Conservation (phyloP, 495 filamentous ascomycete species). For the Corynascus novoguineensis region DNA sequence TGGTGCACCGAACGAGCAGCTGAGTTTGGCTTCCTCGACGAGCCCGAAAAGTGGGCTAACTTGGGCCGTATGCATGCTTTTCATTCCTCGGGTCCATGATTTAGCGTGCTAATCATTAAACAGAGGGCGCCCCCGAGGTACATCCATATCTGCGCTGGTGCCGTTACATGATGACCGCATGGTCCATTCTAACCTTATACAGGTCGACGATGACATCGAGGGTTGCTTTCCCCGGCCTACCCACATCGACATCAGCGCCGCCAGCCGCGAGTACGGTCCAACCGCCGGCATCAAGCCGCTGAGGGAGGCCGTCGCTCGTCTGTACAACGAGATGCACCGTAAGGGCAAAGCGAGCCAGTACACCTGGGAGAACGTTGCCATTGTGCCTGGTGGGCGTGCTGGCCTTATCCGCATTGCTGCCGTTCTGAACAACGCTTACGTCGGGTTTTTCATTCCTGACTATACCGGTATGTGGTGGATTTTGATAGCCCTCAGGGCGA, state of each 20-base stretch:
- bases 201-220: conserved; percentile 83
- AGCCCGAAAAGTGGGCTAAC: conserved; percentile 83
- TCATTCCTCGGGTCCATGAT: not conserved
- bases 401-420: conserved; percentile 92
- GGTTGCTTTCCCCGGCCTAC: conserved; percentile 84
- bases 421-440: conserved; percentile 85
- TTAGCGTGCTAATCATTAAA: not conserved
- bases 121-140: conserved; percentile 76
- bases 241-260: conserved; percentile 68
- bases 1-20: conserved; percentile 80
- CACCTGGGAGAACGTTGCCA: conserved; percentile 98
- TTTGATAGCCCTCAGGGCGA: too few relatives aligned
- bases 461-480: conserved; percentile 48
- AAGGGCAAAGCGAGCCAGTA: conserved; percentile 85
- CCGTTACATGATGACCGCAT: not conserved
- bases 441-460: conserved; percentile 79
- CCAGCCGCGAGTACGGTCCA: conserved; percentile 83
- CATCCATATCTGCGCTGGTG: too few relatives aligned
- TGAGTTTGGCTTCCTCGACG: conserved; percentile 75
- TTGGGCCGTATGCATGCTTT: conserved; percentile 53
- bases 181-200: not conserved
- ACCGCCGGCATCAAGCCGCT: conserved; percentile 91
- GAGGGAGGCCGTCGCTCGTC: conserved; percentile 78
- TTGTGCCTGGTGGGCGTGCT: conserved; percentile 89
- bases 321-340: conserved; percentile 92